Evolutionary conservation across 164 flowering plant genomes (phyloP).

Genomic region (Pachysandra terminalis): DNA sequence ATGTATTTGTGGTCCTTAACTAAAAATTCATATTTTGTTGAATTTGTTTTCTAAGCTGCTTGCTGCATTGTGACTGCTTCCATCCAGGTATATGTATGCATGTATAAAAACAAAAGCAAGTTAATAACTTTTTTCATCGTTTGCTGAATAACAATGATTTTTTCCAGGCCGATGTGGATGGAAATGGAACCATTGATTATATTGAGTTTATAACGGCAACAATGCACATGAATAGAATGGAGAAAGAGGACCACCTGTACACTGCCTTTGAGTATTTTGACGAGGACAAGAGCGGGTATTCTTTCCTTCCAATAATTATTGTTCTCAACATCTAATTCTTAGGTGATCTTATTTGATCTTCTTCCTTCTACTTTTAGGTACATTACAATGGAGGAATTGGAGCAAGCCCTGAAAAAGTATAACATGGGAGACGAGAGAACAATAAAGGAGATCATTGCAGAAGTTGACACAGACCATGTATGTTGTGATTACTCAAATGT

Average conservation of each 20-base stretch:
- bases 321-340: neutral
- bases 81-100: neutral
- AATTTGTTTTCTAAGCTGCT: neutral
- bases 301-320: constrained; percentile 2
- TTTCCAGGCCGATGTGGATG: constrained; percentile 93
- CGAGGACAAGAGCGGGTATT: constrained; percentile 93
- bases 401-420: constrained; percentile 73
- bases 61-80: constrained; percentile 1
- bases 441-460: constrained; percentile 90
- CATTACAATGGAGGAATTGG: constrained; percentile 89
- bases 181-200: constrained; percentile 92
- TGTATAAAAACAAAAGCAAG: neutral
- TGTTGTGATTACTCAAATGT: constrained; percentile 9
- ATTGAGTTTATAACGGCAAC: constrained; percentile 97
- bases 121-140: neutral
- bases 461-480: constrained; percentile 93
- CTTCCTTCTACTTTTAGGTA: constrained; percentile 41
- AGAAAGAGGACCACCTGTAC: constrained; percentile 82
- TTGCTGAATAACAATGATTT: neutral
- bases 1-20: no score
- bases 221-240: constrained; percentile 95
- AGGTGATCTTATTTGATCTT: neutral
- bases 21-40: neutral
- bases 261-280: constrained; percentile 91
- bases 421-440: constrained; percentile 87